These are phyloP conservation scores for Geum urbanum DNA, from an alignment of 306 rosid species.

Conservation along the genomic window DNA sequence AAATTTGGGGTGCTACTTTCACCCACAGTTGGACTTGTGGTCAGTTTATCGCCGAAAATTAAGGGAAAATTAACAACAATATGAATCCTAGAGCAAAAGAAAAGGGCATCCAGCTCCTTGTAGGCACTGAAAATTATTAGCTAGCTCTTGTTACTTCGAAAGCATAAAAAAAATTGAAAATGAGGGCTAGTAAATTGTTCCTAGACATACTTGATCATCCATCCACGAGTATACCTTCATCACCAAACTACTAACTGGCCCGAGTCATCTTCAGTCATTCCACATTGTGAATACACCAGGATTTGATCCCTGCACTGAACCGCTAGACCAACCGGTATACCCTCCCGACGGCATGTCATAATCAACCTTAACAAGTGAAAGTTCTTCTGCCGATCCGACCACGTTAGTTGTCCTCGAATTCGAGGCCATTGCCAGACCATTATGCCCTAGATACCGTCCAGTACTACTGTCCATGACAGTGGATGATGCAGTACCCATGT, in stretches of 20 bases:
- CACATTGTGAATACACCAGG: constrained; percentile 68
- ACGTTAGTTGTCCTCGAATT: constrained; percentile 27
- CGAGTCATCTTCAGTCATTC: constrained; percentile 43
- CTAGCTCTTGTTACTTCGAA: constrained; percentile 22
- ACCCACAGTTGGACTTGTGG: constrained; percentile 17
- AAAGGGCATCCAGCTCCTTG: constrained; percentile 9
- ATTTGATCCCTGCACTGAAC: constrained; percentile 53
- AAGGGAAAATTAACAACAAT: background rate
- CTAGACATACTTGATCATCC: constrained; percentile 6
- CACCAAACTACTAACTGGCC: background rate
- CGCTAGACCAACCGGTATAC: constrained; percentile 62
- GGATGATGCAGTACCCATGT: constrained; percentile 41
- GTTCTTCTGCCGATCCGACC: constrained; percentile 46
- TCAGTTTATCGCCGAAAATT: constrained; percentile 4
- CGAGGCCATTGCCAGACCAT: constrained; percentile 42
- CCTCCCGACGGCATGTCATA: constrained; percentile 63
- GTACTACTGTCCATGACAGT: constrained; percentile 39
- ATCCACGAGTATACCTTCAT: background rate
- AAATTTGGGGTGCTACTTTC: constrained; percentile 32
- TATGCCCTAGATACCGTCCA: constrained; percentile 40
- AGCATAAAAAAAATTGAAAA: background rate
- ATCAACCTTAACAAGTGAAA: constrained; percentile 70
- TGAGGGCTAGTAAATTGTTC: constrained; percentile 20
- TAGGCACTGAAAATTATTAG: constrained; percentile 22
- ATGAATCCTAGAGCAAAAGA: background rate